These are phyloP conservation scores for Houttuynia cordata DNA, from an alignment of 164 flowering plant genomes.

Conservation along the genomic window DNA sequence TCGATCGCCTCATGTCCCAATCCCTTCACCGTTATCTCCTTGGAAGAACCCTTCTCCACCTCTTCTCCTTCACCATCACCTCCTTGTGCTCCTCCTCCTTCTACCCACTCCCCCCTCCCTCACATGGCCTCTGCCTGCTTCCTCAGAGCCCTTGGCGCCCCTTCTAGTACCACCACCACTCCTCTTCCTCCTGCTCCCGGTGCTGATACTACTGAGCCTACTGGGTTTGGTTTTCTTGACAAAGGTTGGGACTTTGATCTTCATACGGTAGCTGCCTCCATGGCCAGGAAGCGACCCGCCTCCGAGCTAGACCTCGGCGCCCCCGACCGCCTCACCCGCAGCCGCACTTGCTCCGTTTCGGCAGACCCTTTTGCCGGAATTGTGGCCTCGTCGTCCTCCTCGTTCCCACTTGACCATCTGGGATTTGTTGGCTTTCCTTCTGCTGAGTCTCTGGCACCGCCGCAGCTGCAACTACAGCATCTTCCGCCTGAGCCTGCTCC, in stretches of 20 bases:
- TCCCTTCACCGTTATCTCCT: constrained; percentile 34
- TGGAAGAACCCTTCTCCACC: constrained; percentile 17
- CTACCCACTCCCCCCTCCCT: neutral
- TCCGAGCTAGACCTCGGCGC: constrained; percentile 46
- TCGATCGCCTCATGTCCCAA: constrained; percentile 27
- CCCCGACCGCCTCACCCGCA: constrained; percentile 24
- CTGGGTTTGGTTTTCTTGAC: neutral
- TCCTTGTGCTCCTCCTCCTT: constrained; percentile 1
- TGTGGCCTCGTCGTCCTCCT: neutral
- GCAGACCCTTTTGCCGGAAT: constrained; percentile 3
- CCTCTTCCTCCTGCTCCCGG: neutral
- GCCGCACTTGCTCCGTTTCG: neutral
- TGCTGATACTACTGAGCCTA: neutral
- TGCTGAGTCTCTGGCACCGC: constrained; percentile 1
- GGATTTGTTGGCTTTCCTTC: constrained; percentile 1
- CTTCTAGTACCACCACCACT: neutral
- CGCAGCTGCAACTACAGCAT: constrained; percentile 2
- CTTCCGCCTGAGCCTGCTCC: constrained; percentile 5
- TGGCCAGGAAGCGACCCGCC: constrained; percentile 65
- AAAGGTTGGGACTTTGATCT: constrained; percentile 10
- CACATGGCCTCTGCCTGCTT: constrained; percentile 3
- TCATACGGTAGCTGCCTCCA: constrained; percentile 1
- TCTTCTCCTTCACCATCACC: neutral
- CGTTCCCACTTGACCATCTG: neutral
- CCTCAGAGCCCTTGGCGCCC: neutral